Percentiles rank a stretch among this genome's conserved stretches.
Evolutionary conservation across 2,329 filamentous ascomycete species (phyloP).

Genomic region (Tolypocladium ovalisporum): DNA sequence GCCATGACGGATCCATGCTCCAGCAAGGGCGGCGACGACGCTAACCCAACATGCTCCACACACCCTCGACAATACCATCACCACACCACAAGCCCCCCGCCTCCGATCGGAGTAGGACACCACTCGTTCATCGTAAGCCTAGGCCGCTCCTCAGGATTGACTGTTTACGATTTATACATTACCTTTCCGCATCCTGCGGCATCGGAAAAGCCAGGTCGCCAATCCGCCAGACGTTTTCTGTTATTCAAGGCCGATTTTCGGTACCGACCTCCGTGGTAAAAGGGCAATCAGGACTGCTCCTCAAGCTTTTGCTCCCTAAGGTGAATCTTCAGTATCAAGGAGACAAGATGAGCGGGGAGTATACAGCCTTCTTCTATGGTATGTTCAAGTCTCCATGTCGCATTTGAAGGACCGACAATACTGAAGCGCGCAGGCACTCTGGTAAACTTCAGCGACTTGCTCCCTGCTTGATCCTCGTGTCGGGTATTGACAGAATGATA

Average conservation of each 20-base stretch:
- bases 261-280: not conserved
- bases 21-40: too few relatives aligned
- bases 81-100: not conserved
- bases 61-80: too few relatives aligned
- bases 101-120: not conserved
- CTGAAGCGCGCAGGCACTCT: conserved; percentile 19
- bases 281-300: not conserved
- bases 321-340: not conserved
- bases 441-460: conserved; percentile 12
- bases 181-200: not conserved
- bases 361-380: conserved; percentile 50
- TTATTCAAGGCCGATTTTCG: not conserved
- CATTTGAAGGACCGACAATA: not conserved
- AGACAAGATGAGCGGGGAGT: conserved; percentile 27
- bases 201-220: not conserved
- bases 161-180: not conserved
- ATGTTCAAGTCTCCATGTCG: conserved; percentile 3
- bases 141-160: not conserved
- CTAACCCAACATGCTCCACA: too few relatives aligned
- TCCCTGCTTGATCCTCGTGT: not conserved
- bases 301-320: not conserved
- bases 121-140: not conserved
- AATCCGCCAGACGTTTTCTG: not conserved
- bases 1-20: too few relatives aligned
- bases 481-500: conserved; percentile 14